Percentiles rank a stretch among this genome's conserved stretches.
Conservation (phyloP, 768 basidiomycete genomes). For the Mycena indigotica region DNA sequence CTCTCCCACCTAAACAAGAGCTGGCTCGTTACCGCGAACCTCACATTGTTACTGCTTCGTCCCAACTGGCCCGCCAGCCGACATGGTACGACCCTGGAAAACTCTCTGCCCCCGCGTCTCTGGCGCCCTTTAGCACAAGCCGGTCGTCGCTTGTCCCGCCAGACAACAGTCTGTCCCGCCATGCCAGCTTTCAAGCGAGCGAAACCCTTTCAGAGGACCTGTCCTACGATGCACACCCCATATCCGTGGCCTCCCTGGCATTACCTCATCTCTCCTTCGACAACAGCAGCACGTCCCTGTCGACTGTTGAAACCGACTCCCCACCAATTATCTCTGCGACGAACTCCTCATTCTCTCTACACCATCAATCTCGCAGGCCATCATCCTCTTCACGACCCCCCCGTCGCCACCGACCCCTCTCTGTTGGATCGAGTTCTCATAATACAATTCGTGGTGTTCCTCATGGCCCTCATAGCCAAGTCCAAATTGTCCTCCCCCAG, state of each 20-base stretch:
- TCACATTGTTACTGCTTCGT: neutral
- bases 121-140: conserved; percentile 29
- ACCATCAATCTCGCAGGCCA: conserved; percentile 14
- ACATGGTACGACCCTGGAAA: conserved; percentile 27
- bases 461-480: conserved; percentile 58
- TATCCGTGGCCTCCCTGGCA: conserved; percentile 21
- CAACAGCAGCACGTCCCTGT: conserved; percentile 27
- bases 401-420: conserved; percentile 37
- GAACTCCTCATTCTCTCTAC: conserved; percentile 16
- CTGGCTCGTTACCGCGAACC: conserved; percentile 62
- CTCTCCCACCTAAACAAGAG: conserved; percentile 67
- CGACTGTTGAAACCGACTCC: conserved; percentile 19
- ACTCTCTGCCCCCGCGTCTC: conserved; percentile 24
- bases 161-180: conserved; percentile 16
- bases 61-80: conserved; percentile 10
- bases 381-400: conserved; percentile 20
- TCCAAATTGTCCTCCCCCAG: conserved; percentile 69
- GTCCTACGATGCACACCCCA: conserved; percentile 14
- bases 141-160: conserved; percentile 35
- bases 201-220: conserved; percentile 22
- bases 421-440: conserved; percentile 40
- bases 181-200: conserved; percentile 19
- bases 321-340: neutral
- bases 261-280: conserved; percentile 29
- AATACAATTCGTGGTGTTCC: conserved; percentile 57